Evolutionary conservation across 768 basidiomycete genomes (phyloP), one percentile per base, ranked within the genome.

Genomic region (Boletus vermiculosoides): DNA sequence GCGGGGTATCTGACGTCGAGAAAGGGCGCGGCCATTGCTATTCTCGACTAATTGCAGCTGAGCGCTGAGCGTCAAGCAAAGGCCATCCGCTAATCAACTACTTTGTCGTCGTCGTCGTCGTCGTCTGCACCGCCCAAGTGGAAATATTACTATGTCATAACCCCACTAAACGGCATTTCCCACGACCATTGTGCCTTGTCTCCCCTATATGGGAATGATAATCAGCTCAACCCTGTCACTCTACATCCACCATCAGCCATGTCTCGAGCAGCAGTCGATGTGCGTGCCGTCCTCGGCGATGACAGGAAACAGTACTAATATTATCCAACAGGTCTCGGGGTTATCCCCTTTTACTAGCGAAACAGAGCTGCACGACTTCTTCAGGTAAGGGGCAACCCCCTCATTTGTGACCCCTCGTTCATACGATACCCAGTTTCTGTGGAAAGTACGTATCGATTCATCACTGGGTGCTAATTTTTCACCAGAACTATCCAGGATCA

Each of bases 331-430:
- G 89, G 92, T 96, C 50, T 80, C 87, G 20, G 82, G 81, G 48
- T 82, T 97, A 67, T 74, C 88, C 6, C 70, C 85, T 2, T 72
- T 75, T 40, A 94, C 91, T 13, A 84, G 82, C 23, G 76, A 90
- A 67, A 68, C 76, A 20, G 83, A 89, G 56, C 79, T 98, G 53
- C 74, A 83, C 61, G 87, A 94, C 60, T 93, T 90, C 74, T 92
- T 94, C 77, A 80, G 85, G 90, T 90, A 77, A 45, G 84, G 42
- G 54, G 18, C 40, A n/a, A 23, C 49, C 34, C n/a, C 34, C 22
- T 50, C 11, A 39, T 39, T 25, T 23, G 23, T 25, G 50, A 41
- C 33, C 54, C 31, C 47, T 55, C 36, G 20, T 50, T 58, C 51
- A 50, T 49, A 25, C 41, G 36, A 39, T 34, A 9, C 58, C 40